Evolutionary conservation across 176 grass and related monocot genomes (phyloP).

Genomic region (Melocanna baccifera): DNA sequence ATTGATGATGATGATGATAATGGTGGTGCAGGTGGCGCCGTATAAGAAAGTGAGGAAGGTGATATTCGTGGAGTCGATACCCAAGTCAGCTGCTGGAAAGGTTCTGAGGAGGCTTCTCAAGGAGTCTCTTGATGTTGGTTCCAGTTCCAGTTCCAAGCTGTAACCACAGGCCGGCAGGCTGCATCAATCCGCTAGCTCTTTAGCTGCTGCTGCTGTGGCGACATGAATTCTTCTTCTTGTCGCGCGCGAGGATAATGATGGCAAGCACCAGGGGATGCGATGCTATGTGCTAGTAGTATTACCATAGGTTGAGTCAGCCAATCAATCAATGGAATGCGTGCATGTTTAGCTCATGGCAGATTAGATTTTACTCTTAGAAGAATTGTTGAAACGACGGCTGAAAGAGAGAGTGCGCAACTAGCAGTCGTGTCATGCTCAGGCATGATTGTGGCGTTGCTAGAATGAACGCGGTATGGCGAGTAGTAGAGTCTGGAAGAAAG

Average conservation of each 20-base stretch:
- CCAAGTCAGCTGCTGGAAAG: slow-evolving; percentile 77
- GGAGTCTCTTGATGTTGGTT: slow-evolving; percentile 12
- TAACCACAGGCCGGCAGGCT: neutral
- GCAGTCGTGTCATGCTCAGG: neutral
- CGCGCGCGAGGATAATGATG: too few relatives aligned
- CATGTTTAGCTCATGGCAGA: too few relatives aligned
- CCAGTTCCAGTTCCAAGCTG: slow-evolving; percentile 33
- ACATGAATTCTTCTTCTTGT: too few relatives aligned
- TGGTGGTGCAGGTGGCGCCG: slow-evolving; percentile 61
- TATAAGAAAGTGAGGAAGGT: slow-evolving; percentile 93
- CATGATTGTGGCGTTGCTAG: neutral
- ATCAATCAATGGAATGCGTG: too few relatives aligned
- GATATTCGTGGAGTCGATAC: slow-evolving; percentile 80
- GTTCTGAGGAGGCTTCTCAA: slow-evolving; percentile 70
- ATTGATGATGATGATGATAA: neutral
- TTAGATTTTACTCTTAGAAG: neutral
- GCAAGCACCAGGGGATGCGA: too few relatives aligned
- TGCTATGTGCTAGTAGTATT: too few relatives aligned
- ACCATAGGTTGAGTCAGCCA: too few relatives aligned
- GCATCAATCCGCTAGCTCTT: neutral
- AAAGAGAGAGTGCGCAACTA: neutral
- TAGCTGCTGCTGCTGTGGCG: too few relatives aligned
- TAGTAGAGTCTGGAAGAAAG: neutral
- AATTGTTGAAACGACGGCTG: neutral
- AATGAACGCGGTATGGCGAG: neutral